These are phyloP conservation scores for Phylloporus arenicola DNA, from an alignment of 768 basidiomycete genomes.

Conservation along the genomic window DNA sequence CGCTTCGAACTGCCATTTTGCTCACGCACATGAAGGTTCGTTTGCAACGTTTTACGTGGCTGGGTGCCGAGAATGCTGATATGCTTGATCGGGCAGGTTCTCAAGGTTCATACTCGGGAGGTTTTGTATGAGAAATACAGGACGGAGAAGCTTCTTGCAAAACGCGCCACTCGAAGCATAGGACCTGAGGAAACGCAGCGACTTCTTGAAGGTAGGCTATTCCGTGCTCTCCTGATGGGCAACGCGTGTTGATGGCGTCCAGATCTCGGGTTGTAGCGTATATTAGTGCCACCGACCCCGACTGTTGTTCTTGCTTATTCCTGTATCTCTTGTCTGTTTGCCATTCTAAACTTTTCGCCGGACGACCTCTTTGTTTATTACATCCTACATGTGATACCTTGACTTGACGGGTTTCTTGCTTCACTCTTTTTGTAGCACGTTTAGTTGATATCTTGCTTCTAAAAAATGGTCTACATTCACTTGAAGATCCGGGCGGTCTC, in stretches of 20 bases:
- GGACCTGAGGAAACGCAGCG: conserved; percentile 68
- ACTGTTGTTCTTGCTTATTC: conserved; percentile 22
- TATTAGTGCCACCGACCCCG: conserved; percentile 17
- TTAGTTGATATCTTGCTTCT: conserved; percentile 19
- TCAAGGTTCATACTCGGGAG: conserved; percentile 81
- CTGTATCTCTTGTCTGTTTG: conserved; percentile 8
- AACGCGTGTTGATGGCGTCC: conserved; percentile 20
- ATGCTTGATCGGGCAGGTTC: conserved; percentile 42
- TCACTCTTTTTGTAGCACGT: conserved; percentile 21
- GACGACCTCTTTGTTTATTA: conserved; percentile 4
- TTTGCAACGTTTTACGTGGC: conserved; percentile 24
- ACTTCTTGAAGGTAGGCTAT: conserved; percentile 60
- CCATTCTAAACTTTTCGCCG: conserved; percentile 2
- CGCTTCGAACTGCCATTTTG: conserved; percentile 76
- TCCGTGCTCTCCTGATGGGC: conserved; percentile 15
- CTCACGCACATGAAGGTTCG: conserved; percentile 80
- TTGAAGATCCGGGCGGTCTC: conserved; percentile 8
- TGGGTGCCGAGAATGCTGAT: conserved; percentile 2
- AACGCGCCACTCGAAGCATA: conserved; percentile 76
- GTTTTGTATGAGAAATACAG: conserved; percentile 91
- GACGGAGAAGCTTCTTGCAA: conserved; percentile 84
- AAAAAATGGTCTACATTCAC: conserved; percentile 4
- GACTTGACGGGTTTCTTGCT: conserved; percentile 22
- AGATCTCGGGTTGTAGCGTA: conserved; percentile 46
- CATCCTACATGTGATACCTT: conserved; percentile 18